Evolutionary conservation across 441 rosid genomes (phyloP).

Genomic region (Mallotus repandus): DNA sequence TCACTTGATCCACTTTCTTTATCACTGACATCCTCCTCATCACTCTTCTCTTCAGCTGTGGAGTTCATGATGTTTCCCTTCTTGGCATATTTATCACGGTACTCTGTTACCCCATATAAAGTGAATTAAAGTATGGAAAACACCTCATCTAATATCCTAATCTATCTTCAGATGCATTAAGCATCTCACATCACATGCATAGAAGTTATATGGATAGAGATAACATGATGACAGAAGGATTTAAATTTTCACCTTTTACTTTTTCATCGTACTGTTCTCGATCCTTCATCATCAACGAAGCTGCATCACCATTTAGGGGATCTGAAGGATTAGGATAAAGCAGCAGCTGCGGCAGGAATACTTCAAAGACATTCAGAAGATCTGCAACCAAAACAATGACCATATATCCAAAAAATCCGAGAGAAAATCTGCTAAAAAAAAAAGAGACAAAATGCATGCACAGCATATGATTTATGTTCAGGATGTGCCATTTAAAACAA

Average conservation of each 20-base stretch:
- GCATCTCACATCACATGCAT: background rate
- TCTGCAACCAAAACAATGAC: constrained; percentile 38
- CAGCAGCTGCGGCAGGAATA: constrained; percentile 65
- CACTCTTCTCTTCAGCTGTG: constrained; percentile 35
- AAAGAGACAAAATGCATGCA: background rate
- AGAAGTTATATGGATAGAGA: background rate
- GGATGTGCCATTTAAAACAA: background rate
- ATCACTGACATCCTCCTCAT: constrained; percentile 46
- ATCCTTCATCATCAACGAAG: constrained; percentile 68
- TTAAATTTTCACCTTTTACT: constrained; percentile 49
- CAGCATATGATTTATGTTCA: background rate
- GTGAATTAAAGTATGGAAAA: background rate
- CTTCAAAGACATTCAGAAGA: constrained; percentile 65
- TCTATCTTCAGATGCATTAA: background rate
- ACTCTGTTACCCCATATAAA: constrained; percentile 37
- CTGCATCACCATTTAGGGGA: constrained; percentile 67
- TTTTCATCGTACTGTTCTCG: constrained; percentile 51
- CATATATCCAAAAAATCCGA: background rate
- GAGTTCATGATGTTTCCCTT: constrained; percentile 42
- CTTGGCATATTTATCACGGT: constrained; percentile 56
- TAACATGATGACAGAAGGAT: too few species aligned
- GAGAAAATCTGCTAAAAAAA: background rate
- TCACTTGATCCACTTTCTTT: constrained; percentile 47
- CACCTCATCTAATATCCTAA: background rate
- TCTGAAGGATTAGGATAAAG: constrained; percentile 71